phyloP scores from a whole-genome alignment of 2,329 filamentous ascomycete genomes.

The Orbilia oligospora region DNA sequence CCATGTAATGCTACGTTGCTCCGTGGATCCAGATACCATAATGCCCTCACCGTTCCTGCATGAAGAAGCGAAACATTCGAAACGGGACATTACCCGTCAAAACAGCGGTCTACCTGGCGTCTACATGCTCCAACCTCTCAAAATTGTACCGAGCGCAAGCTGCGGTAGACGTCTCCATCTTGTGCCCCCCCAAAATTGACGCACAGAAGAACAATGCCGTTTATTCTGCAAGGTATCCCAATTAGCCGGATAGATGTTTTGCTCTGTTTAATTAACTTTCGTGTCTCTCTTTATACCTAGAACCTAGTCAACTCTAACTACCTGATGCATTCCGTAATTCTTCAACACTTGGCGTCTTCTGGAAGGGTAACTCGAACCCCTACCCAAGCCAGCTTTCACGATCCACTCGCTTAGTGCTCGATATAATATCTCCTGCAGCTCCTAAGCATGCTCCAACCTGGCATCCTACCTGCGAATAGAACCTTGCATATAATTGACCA shows the following conservation, averaged over 20 bases:
- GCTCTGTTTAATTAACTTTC: constrained; percentile 35
- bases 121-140: constrained; percentile 36
- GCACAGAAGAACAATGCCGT: constrained; percentile 41
- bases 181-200: constrained; percentile 47
- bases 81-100: constrained; percentile 51
- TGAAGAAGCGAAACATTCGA: constrained; percentile 51
- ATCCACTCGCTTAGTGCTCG: constrained; percentile 59
- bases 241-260: constrained; percentile 57
- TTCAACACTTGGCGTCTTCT: constrained; percentile 58
- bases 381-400: constrained; percentile 49
- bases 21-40: constrained; percentile 48
- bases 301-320: constrained; percentile 25
- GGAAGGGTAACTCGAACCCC: constrained; percentile 59
- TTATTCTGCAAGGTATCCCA: constrained; percentile 44
- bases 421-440: constrained; percentile 55
- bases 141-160: constrained; percentile 22
- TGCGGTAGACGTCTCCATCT: constrained; percentile 38
- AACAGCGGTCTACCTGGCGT: constrained; percentile 55
- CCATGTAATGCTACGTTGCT: constrained; percentile 42
- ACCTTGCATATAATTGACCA: constrained; percentile 56
- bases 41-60: constrained; percentile 54
- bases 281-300: constrained; percentile 11
- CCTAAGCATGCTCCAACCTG: constrained; percentile 47
- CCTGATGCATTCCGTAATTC: constrained; percentile 42
- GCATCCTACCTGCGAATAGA: constrained; percentile 36